These are phyloP conservation scores for Pogostemon cablin DNA, from an alignment of 257 asterid genomes.

Conservation along the genomic window DNA sequence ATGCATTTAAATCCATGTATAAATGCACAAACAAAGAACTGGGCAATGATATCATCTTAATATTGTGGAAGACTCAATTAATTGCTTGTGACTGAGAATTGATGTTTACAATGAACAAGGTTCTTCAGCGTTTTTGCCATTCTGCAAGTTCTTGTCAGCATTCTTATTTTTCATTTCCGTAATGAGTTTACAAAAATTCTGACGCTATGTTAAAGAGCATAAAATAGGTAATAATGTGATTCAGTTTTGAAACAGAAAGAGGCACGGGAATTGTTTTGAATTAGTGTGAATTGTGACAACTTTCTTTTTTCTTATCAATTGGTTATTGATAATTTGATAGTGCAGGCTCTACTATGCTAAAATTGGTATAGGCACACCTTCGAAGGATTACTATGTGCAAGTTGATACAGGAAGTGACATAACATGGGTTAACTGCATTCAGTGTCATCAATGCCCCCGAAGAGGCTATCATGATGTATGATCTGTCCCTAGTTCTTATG, in stretches of 20 bases:
- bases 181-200: conserved; percentile 12
- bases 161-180: conserved; percentile 1
- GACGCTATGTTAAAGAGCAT: conserved; percentile 17
- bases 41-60: conserved; percentile 8
- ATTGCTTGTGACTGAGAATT: conserved; percentile 18
- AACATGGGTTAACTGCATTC: conserved; percentile 96
- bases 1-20: background rate
- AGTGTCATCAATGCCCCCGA: conserved; percentile 81
- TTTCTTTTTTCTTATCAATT: conserved; percentile 30
- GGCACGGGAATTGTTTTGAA: conserved; percentile 6
- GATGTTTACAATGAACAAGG: background rate
- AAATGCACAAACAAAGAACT: background rate
- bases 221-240: background rate
- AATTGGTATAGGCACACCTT: conserved; percentile 95
- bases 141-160: conserved; percentile 22
- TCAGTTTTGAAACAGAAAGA: conserved; percentile 17
- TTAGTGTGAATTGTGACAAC: conserved; percentile 24
- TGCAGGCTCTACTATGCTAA: conserved; percentile 95
- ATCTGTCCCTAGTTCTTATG: conserved; percentile 39
- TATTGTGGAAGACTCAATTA: conserved; percentile 7
- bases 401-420: conserved; percentile 98
- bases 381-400: conserved; percentile 94
- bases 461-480: conserved; percentile 96
- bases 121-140: conserved; percentile 10
- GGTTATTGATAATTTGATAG: conserved; percentile 36